Evolutionary conservation across 805 yeast species (phyloP), one percentile per base, ranked within the genome.

Genomic region (Starmerella gropengiesseri): DNA sequence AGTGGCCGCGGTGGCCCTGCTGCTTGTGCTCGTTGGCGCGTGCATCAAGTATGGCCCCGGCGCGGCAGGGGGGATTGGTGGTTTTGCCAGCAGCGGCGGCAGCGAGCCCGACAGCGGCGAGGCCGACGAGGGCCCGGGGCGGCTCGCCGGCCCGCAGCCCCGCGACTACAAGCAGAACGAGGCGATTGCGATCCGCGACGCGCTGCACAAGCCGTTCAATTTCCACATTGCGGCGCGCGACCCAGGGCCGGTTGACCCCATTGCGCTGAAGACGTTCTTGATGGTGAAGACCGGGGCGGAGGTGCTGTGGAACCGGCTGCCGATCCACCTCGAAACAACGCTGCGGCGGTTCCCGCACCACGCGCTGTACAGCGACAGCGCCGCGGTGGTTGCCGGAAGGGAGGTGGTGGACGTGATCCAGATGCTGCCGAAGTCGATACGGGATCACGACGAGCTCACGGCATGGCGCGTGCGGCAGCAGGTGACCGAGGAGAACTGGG

Each of bases 281-380:
- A 25, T 31, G 29, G 17, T 41, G 31, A 26, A 25, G 25, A 37
- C 40, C 5, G 36, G 38, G 13, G 41, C 39, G 14, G 31, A 30
- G 23, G 20, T 16, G 20, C 8, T 47, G n/a, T 47, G 48, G 48
- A 20, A 23, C 13, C 37, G 38, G 20, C 32, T 62, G 35, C 66
- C 67, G 7, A 43, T 58, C 13, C 69, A 65, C 41, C 31, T 60
- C 19, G 33, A 50, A 29, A 60, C 66, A 8, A 59, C 66, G 3
- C 45, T 63, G n/a, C 52, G 58, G 2, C 47, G 55, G 25, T 53
- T 60, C 22, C 60, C 58, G 11, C 45, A 60, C 39, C 59, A 56
- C 43, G 61, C 50, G 14, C 31, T 64, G 9, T 64, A 62, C 48
- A 56, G 64, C 14, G 68, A 62, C 46, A 45, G 52, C 7, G 55